Evolutionary conservation across 1,139 yeast genomes (phyloP).

Genomic region (Kazachstania sp.): DNA sequence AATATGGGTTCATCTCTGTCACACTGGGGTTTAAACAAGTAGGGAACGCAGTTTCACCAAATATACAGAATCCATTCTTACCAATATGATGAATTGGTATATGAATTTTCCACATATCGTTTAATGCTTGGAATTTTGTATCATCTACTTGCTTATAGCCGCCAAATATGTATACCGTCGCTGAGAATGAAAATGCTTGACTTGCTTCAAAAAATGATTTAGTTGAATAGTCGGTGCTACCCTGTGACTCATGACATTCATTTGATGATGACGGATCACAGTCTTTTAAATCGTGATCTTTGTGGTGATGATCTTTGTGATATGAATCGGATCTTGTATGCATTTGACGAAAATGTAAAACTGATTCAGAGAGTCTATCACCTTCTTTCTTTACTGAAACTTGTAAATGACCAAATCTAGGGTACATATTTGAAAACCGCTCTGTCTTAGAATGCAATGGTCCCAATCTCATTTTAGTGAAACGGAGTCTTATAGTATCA

Average conservation of each 20-base stretch:
- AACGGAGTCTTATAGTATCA: slow-evolving; percentile 33
- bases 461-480: slow-evolving; percentile 33
- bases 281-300: background rate
- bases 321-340: background rate
- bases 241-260: background rate
- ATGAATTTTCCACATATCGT: slow-evolving; percentile 43
- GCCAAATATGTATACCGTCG: slow-evolving; percentile 36
- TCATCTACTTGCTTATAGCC: slow-evolving; percentile 33
- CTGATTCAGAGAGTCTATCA: background rate
- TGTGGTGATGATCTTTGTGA: background rate
- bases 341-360: background rate
- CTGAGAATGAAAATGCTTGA: slow-evolving; percentile 2
- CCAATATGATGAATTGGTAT: slow-evolving; percentile 32
- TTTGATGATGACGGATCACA: background rate
- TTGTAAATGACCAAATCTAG: slow-evolving; percentile 41
- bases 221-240: too few relatives aligned
- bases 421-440: slow-evolving; percentile 20
- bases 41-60: slow-evolving; percentile 31
- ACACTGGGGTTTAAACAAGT: slow-evolving; percentile 21
- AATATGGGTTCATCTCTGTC: slow-evolving; percentile 1
- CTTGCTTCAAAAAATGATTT: too few relatives aligned
- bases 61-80: slow-evolving; percentile 28
- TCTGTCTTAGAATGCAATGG: slow-evolving; percentile 26
- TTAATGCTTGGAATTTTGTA: slow-evolving; percentile 34
- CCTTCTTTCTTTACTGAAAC: slow-evolving; percentile 19